phyloP scores from a whole-genome alignment of 2,329 filamentous ascomycete genomes.

The Thielaviopsis musarum region DNA sequence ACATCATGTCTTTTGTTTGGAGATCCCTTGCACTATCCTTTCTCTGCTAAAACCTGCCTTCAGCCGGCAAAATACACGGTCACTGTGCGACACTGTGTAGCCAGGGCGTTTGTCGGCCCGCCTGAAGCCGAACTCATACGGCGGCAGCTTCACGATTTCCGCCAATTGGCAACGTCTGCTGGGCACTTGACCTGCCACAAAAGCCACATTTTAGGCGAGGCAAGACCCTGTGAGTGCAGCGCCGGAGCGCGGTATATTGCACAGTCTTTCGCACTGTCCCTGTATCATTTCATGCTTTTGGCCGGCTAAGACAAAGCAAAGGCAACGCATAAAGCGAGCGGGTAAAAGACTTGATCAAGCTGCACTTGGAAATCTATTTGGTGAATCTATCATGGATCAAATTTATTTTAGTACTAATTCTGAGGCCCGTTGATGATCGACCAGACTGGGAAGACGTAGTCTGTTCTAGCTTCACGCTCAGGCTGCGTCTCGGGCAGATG shows the following conservation, averaged over 20 bases:
- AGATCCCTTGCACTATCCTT: too few species aligned
- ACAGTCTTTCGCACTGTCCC: too few species aligned
- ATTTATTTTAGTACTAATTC: neutral
- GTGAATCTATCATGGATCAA: neutral
- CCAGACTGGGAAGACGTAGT: slow-evolving; percentile 35
- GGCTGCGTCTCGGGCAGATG: slow-evolving; percentile 32
- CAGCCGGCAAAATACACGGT: neutral
- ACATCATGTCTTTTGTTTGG: too few species aligned
- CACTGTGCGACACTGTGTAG: neutral
- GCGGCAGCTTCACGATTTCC: neutral
- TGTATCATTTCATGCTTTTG: too few species aligned
- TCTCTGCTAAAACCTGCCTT: too few species aligned
- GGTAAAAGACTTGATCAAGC: too few species aligned
- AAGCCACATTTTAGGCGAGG: neutral
- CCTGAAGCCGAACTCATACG: neutral
- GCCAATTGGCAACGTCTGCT: neutral
- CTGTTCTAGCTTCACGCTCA: slow-evolving; percentile 22
- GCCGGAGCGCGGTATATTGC: too few species aligned
- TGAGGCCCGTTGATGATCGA: slow-evolving; percentile 13
- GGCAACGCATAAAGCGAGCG: too few species aligned
- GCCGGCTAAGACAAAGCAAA: too few species aligned
- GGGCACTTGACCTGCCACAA: neutral
- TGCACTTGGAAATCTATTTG: too few species aligned
- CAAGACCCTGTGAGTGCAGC: neutral
- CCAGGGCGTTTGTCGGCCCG: neutral